Evolutionary conservation across 2,329 filamentous ascomycete genomes (phyloP), one percentile per base, ranked within the genome.

Genomic region (Thielaviopsis musarum): DNA sequence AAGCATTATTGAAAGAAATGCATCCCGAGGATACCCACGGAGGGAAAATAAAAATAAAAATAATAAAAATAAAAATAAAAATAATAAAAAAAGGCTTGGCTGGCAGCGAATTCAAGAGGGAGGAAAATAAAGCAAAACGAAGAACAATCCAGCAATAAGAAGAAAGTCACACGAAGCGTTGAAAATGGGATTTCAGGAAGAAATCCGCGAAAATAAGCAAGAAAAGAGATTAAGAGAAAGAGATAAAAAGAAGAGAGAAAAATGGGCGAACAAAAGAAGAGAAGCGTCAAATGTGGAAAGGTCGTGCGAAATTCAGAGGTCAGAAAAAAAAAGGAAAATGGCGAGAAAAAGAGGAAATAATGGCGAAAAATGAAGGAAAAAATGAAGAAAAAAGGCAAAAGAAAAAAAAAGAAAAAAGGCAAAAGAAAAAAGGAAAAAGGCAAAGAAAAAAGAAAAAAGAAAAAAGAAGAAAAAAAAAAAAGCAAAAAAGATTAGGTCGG

Each of bases 11-110:
- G 59, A 26, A 53, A 34, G 54, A 26, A 51, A 60, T 48, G 54
- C 59, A 60, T 60, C 54, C 54, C 52, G 49, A 52, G 26, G 52
- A 24, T 34, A 54, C 9, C 21, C 34, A 62, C 61, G 57, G 57
- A 59, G 17, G 30, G n/a, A 19, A 26, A 24, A 53, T 19, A 30
- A 49, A 49, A 52, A 34, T 12, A 34, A 34, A 12, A 34, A 34
- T 5, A 34, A 12, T 12, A 34, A 12, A 34, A 12, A 12, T 5
- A 34, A 12, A 6, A 12, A 34, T 34, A n/a, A 17, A n/a, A 51
- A 51, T 51, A 7, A 51, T 19, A 17, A 21, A 13, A 28, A 10
- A 34, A 34, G 10, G 30, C 30, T 34, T 34, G 30, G 30, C 9
- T 12, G 10, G 30, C 6, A 34, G 30, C 30, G 30, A 34, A 34